Evolutionary conservation across 164 flowering plant species (phyloP).

Genomic region (Vitis amurensis): DNA sequence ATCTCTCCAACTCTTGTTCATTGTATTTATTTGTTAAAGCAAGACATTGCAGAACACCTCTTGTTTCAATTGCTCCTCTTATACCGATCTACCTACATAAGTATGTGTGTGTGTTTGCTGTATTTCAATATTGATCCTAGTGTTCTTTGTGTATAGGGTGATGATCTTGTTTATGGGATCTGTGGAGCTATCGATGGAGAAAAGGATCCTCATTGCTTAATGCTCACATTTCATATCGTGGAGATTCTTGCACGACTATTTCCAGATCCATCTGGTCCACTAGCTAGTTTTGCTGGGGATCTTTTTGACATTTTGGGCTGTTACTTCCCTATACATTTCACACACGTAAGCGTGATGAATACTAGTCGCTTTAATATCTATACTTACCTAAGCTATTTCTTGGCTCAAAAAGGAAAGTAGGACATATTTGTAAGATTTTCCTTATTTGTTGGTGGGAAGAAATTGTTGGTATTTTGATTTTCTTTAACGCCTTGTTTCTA

Average conservation of each 20-base stretch:
- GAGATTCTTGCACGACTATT: conserved; percentile 55
- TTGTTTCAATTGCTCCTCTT: too few species aligned
- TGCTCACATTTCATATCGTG: conserved; percentile 72
- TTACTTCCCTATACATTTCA: conserved; percentile 94
- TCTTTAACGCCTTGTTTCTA: too few species aligned
- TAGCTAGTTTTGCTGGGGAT: conserved; percentile 60
- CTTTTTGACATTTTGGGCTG: conserved; percentile 73
- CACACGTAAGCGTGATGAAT: conserved; percentile 67
- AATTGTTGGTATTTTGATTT: too few species aligned
- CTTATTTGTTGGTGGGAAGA: too few species aligned
- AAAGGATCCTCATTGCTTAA: conserved; percentile 89
- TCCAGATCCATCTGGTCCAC: conserved; percentile 67
- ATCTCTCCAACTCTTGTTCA: too few species aligned
- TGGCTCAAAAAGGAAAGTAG: too few species aligned
- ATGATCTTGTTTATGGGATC: conserved; percentile 63
- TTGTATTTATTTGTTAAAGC: too few species aligned
- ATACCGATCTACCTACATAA: too few species aligned
- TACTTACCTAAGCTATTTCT: too few species aligned
- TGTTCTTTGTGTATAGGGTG: conserved; percentile 53
- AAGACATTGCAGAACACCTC: too few species aligned
- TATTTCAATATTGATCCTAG: not conserved
- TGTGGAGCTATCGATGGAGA: conserved; percentile 93
- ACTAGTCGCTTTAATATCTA: not conserved
- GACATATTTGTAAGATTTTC: too few species aligned
- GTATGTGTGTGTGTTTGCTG: not conserved